Percentiles rank a stretch among this genome's conserved stretches.
Evolutionary conservation across 2,329 filamentous ascomycete species (phyloP).

Genomic region (Hypoxylon sp.): DNA sequence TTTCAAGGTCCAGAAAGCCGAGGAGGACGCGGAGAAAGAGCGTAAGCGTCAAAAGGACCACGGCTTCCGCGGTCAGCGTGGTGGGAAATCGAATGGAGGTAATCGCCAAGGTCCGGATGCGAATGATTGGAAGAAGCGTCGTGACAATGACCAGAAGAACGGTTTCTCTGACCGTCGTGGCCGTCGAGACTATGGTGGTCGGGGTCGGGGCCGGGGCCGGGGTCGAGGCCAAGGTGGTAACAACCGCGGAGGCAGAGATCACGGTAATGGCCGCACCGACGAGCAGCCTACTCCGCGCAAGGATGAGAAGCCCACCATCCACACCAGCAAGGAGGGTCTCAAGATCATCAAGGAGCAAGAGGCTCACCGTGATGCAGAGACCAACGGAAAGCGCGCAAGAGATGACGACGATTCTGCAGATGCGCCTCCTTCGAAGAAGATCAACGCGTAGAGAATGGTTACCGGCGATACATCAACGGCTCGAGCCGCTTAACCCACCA

Average conservation of each 20-base stretch:
- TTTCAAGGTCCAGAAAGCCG: conserved; percentile 72
- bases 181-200: conserved; percentile 49
- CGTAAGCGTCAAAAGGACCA: conserved; percentile 71
- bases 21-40: conserved; percentile 44
- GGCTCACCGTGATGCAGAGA: conserved; percentile 30
- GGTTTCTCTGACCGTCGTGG: conserved; percentile 63
- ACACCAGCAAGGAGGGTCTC: conserved; percentile 54
- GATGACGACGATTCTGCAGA: conserved; percentile 58
- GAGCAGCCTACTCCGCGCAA: conserved; percentile 47
- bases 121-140: conserved; percentile 71
- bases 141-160: conserved; percentile 68
- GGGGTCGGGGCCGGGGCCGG: conserved; percentile 54
- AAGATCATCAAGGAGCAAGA: conserved; percentile 45
- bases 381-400: conserved; percentile 63
- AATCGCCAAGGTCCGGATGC: conserved; percentile 49
- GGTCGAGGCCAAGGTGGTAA: conserved; percentile 49
- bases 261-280: conserved; percentile 48
- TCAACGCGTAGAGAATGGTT: conserved; percentile 59
- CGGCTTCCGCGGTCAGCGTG: conserved; percentile 51
- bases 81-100: conserved; percentile 50
- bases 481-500: background rate
- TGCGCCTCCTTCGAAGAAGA: conserved; percentile 68
- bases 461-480: conserved; percentile 36
- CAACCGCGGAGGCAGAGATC: conserved; percentile 51
- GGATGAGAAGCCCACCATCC: conserved; percentile 54